Evolutionary conservation across 192 early-diverging fungal species (phyloP).

Genomic region (Coemansia aciculifera): DNA sequence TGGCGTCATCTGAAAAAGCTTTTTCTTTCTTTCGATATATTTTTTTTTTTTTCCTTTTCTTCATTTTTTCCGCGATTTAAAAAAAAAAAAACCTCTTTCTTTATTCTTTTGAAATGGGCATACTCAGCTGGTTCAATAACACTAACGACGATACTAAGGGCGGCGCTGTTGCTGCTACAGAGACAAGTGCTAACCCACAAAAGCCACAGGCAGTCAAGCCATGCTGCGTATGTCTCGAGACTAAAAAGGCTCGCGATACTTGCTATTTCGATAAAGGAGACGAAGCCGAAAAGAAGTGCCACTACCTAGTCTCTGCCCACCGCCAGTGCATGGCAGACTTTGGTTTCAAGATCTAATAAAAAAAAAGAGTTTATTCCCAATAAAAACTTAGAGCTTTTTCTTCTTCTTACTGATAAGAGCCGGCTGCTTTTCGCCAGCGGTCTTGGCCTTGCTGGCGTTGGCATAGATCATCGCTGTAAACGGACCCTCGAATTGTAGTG

Average conservation of each 20-base stretch:
- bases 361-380: neutral
- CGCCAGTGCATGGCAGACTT: slow-evolving; percentile 86
- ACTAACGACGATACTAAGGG: neutral
- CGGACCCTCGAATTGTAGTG: slow-evolving; percentile 78
- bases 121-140: neutral
- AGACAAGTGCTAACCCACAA: neutral
- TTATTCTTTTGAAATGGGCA: slow-evolving; percentile 5
- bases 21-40: neutral
- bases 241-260: slow-evolving; percentile 84
- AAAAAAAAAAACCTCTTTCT: neutral
- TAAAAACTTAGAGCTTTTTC: slow-evolving; percentile 33
- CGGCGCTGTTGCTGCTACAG: neutral
- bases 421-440: neutral
- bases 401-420: slow-evolving; percentile 11
- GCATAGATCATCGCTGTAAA: slow-evolving; percentile 82
- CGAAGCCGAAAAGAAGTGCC: slow-evolving; percentile 77
- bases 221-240: slow-evolving; percentile 97
- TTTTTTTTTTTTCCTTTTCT: neutral
- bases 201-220: slow-evolving; percentile 64
- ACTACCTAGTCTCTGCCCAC: slow-evolving; percentile 84
- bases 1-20: neutral
- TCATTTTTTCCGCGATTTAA: neutral
- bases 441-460: slow-evolving; percentile 39
- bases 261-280: slow-evolving; percentile 81
- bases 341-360: slow-evolving; percentile 84